A percentile compares a stretch with the other conserved stretches of the same genome.
Evolutionary conservation across 2,329 filamentous ascomycete species (phyloP).

Genomic region (Chalaropsis thielavioides): DNA sequence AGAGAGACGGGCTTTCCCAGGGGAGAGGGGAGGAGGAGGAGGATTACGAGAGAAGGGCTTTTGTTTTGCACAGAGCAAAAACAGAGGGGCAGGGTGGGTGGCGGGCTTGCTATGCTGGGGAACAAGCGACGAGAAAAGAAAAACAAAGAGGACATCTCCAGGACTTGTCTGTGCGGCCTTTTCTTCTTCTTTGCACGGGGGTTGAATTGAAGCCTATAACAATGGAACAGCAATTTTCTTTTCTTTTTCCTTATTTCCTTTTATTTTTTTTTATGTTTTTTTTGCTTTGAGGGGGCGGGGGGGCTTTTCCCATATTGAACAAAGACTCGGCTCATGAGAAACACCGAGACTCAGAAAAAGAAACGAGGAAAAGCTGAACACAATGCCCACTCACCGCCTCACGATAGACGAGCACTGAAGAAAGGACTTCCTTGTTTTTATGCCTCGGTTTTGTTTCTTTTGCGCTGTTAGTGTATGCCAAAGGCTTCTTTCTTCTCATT

Average conservation of each 20-base stretch:
- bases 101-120: not conserved
- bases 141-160: not conserved
- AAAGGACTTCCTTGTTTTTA: not conserved
- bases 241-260: not conserved
- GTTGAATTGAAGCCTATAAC: not conserved
- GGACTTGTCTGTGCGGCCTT: not conserved
- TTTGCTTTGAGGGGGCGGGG: not conserved
- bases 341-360: not conserved
- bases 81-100: too few relatives aligned
- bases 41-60: not conserved
- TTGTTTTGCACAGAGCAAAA: too few relatives aligned
- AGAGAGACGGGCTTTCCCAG: not conserved
- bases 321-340: not conserved
- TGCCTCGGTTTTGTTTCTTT: not conserved
- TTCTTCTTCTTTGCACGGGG: not conserved
- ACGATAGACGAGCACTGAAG: not conserved
- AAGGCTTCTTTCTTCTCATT: not conserved
- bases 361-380: not conserved
- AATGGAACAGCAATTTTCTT: not conserved
- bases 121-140: not conserved
- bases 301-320: not conserved
- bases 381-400: not conserved
- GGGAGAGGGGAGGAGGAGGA: not conserved
- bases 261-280: not conserved
- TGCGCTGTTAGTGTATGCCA: not conserved